phyloP scores from a whole-genome alignment of 495 filamentous ascomycete species.

The Aspergillus egyptiacus region DNA sequence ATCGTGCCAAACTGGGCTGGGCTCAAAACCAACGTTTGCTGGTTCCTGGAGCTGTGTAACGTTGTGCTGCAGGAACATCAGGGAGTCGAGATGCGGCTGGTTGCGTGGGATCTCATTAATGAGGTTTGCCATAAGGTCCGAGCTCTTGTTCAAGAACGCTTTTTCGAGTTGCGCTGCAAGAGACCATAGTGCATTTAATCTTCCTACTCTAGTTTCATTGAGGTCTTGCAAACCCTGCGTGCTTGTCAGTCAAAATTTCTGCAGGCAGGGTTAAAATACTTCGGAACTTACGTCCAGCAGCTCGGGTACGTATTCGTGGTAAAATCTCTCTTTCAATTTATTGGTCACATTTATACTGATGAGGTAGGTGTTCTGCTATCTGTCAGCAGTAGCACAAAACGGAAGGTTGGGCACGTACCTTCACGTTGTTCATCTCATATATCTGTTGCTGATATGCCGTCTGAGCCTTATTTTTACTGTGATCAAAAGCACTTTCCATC shows the following conservation, averaged over 20 bases:
- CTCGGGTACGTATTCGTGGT: slow-evolving; percentile 92
- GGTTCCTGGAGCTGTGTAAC: slow-evolving; percentile 76
- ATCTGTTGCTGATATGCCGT: slow-evolving; percentile 84
- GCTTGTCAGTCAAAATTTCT: neutral
- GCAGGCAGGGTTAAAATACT: neutral
- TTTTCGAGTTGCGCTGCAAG: slow-evolving; percentile 74
- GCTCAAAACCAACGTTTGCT: slow-evolving; percentile 76
- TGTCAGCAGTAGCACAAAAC: slow-evolving; percentile 15
- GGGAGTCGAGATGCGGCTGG: slow-evolving; percentile 78
- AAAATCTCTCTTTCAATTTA: slow-evolving; percentile 93
- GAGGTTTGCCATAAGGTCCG: slow-evolving; percentile 62
- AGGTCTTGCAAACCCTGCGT: slow-evolving; percentile 74
- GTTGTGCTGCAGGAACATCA: slow-evolving; percentile 97
- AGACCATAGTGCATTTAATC: slow-evolving; percentile 81
- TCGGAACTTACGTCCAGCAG: slow-evolving; percentile 69
- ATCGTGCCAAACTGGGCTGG: slow-evolving; percentile 96
- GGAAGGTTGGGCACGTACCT: slow-evolving; percentile 41
- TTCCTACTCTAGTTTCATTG: slow-evolving; percentile 76
- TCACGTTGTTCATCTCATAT: slow-evolving; percentile 90
- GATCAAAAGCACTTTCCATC: slow-evolving; percentile 81
- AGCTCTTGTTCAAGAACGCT: slow-evolving; percentile 61
- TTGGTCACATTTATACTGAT: slow-evolving; percentile 95
- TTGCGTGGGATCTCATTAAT: slow-evolving; percentile 82
- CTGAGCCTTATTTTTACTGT: slow-evolving; percentile 77
- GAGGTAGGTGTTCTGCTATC: slow-evolving; percentile 76